Evolutionary conservation across 2,329 filamentous ascomycete species (phyloP), one percentile per base, ranked within the genome.

Genomic region (Colletotrichum higginsianum): DNA sequence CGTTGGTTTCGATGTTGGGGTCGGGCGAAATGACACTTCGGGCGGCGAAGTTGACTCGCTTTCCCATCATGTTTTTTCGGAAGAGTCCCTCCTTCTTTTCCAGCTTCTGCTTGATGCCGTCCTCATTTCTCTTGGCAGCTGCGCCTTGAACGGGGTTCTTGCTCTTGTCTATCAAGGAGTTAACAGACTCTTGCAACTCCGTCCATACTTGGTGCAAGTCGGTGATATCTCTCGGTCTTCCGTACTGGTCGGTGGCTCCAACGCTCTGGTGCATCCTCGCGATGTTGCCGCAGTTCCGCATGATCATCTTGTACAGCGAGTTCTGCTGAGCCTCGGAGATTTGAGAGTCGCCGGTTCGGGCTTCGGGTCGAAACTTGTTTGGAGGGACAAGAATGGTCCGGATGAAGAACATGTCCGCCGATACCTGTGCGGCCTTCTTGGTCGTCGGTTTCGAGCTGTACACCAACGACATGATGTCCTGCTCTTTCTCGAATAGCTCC

Each of bases 21-120:
- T 99, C 96, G 0, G 96, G 96, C 12, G 96, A 98, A 77, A 99
- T 99, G 80, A 99, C 96, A 88, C 94, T 97, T 81, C 96, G 93
- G 47, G 96, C 96, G 61, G 96, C 96, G 80, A 96, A 98, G 82
- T 99, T 98, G 84, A 99, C 96, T 86, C 96, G 95, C 87, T 99
- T 99, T 73, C 96, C 96, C 96, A 99, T 99, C 96, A 99, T 98
- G 83, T 99, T 98, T 86, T 98, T 98, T 77, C 96, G 89, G 86
- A 99, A 99, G 40, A 99, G 87, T 75, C 96, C 96, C 79, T 99
- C 97, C 84, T 99, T 99, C 87, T 99, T 99, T 84, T 99, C 96
- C 38, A 99, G 88, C 79, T 95, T 93, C 80, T 99, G 96, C 84
- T 99, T 99, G 84, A 99, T 97, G 76, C 97, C 96, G 74, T 98